Percentiles rank a stretch among this genome's conserved stretches.
phyloP scores from a whole-genome alignment of 2,329 filamentous ascomycete species.

The Cladosporium sp. region DNA sequence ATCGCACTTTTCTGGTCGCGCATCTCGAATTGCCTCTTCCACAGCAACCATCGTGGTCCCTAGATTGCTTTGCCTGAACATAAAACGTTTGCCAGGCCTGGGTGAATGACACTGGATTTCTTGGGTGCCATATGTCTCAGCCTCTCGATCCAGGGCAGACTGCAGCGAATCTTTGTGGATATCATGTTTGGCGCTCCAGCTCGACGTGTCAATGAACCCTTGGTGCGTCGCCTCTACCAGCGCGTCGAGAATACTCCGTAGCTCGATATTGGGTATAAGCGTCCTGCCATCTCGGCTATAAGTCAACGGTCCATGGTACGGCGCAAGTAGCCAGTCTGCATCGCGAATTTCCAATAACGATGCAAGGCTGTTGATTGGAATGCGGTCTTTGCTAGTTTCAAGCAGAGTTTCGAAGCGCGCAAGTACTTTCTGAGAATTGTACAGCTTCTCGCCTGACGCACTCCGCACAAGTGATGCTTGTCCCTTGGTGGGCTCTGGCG shows the following conservation, averaged over 20 bases:
- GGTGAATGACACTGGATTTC: conserved; percentile 17
- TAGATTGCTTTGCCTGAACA: conserved; percentile 16
- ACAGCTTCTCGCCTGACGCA: conserved; percentile 25
- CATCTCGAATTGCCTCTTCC: conserved; percentile 4
- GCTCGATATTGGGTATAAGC: conserved; percentile 18
- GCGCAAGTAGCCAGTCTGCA: conserved; percentile 18
- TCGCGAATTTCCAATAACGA: conserved; percentile 21
- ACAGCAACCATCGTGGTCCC: conserved; percentile 9
- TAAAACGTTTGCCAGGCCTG: conserved; percentile 13
- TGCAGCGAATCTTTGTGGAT: conserved; percentile 12
- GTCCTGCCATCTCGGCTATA: conserved; percentile 16
- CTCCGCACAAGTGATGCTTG: conserved; percentile 28
- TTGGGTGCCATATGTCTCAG: conserved; percentile 4
- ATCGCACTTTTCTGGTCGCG: conserved; percentile 16
- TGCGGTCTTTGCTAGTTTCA: conserved; percentile 20
- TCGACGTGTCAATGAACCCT: conserved; percentile 17
- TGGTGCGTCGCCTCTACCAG: conserved; percentile 14
- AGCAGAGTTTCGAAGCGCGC: conserved; percentile 20
- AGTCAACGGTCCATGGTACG: conserved; percentile 10
- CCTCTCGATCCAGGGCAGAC: conserved; percentile 15
- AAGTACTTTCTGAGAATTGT: conserved; percentile 23
- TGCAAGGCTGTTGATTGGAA: conserved; percentile 23
- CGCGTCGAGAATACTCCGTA: conserved; percentile 14
- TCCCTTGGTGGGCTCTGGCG: conserved; percentile 23
- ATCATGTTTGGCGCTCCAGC: conserved; percentile 17